These are phyloP conservation scores for Meredithiella fracta DNA, from an alignment of 2,329 filamentous ascomycete genomes.

Conservation along the genomic window DNA sequence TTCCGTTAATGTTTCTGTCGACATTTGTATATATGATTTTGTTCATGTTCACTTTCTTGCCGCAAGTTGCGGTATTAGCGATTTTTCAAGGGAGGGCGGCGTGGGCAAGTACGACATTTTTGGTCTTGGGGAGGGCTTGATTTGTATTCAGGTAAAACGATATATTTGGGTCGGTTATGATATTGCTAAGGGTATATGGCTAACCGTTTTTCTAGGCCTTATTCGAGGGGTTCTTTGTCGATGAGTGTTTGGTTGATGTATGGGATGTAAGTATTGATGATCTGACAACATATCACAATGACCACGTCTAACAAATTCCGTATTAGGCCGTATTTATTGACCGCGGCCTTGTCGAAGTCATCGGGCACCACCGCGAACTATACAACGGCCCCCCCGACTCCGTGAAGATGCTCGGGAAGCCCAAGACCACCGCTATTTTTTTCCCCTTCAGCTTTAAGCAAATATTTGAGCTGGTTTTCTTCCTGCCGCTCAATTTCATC, in stretches of 20 bases:
- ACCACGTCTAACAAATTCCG: too few relatives aligned
- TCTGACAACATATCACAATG: slow-evolving; percentile 13
- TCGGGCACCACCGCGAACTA: slow-evolving; percentile 48
- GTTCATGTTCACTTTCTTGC: slow-evolving; percentile 76
- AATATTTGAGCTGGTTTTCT: slow-evolving; percentile 66
- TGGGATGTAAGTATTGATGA: slow-evolving; percentile 52
- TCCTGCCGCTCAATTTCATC: slow-evolving; percentile 72
- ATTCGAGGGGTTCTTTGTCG: slow-evolving; percentile 69
- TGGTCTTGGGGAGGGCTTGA: slow-evolving; percentile 73
- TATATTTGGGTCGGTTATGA: not conserved
- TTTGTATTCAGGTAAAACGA: slow-evolving; percentile 43
- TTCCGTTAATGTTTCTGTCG: slow-evolving; percentile 71
- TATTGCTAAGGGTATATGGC: not conserved
- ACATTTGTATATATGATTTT: slow-evolving; percentile 68
- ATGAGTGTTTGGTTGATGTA: slow-evolving; percentile 61
- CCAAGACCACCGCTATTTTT: slow-evolving; percentile 60
- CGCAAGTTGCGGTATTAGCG: slow-evolving; percentile 74
- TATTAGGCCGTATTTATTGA: slow-evolving; percentile 54
- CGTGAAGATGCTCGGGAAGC: slow-evolving; percentile 67
- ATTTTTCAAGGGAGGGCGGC: slow-evolving; percentile 78
- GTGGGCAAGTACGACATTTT: slow-evolving; percentile 76
- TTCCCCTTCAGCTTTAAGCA: slow-evolving; percentile 84
- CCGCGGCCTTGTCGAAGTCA: slow-evolving; percentile 50
- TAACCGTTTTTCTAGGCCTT: slow-evolving; percentile 25
- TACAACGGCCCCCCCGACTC: slow-evolving; percentile 53